Percentiles rank a stretch among this genome's conserved stretches.
phyloP scores from a whole-genome alignment of 2,329 filamentous ascomycete genomes.

The Colletotrichum godetiae region DNA sequence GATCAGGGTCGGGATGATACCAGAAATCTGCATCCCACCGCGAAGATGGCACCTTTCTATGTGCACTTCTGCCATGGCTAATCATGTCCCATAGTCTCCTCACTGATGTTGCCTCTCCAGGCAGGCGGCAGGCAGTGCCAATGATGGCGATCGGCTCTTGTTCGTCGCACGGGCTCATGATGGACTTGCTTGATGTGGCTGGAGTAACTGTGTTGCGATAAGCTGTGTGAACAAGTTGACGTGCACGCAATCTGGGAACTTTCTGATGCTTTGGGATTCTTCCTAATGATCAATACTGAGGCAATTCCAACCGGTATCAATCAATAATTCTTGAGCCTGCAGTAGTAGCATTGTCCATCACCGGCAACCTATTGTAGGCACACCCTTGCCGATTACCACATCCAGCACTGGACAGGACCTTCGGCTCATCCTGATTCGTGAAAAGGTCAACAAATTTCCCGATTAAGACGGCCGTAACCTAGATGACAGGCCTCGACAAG shows the following conservation, averaged over 20 bases:
- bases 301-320: not conserved
- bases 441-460: not conserved
- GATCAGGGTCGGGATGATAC: conserved; percentile 35
- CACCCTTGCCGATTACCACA: not conserved
- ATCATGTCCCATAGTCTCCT: conserved; percentile 49
- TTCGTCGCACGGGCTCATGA: conserved; percentile 17
- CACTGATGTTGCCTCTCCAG: conserved; percentile 45
- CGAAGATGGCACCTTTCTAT: conserved; percentile 35
- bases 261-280: too few relatives aligned
- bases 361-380: not conserved
- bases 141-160: conserved; percentile 51
- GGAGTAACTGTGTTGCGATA: not conserved
- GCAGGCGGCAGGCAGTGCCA: conserved; percentile 52
- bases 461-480: too few relatives aligned
- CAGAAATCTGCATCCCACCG: conserved; percentile 39
- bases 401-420: not conserved
- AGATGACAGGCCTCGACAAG: too few relatives aligned
- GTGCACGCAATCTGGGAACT: too few relatives aligned
- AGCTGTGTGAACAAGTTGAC: too few relatives aligned
- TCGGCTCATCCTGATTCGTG: not conserved
- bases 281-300: too few relatives aligned
- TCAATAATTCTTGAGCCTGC: not conserved
- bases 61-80: conserved; percentile 12
- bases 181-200: not conserved
- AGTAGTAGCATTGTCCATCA: not conserved